Evolutionary conservation across 129 eudicot genomes (phyloP).

Genomic region (Apium graveolens): DNA sequence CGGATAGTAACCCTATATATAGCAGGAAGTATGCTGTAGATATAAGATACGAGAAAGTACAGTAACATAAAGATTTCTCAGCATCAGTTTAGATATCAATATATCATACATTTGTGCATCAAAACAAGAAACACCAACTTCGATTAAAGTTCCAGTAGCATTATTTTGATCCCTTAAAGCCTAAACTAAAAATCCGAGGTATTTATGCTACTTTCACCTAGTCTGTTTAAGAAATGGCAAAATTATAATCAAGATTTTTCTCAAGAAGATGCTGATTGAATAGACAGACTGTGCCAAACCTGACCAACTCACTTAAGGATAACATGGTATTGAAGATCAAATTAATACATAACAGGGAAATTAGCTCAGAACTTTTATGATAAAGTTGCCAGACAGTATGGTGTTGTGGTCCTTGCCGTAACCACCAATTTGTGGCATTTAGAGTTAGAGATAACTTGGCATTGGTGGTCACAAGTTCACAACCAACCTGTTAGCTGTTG

Average conservation of each 20-base stretch:
- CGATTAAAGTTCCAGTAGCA: neutral
- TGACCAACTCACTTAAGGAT: neutral
- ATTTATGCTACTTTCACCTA: neutral
- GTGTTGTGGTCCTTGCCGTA: neutral
- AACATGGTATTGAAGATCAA: neutral
- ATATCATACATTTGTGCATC: neutral
- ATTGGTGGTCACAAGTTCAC: neutral
- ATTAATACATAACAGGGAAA: neutral
- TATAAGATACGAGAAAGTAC: neutral
- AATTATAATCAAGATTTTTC: neutral
- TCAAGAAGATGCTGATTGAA: neutral
- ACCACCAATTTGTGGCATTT: neutral
- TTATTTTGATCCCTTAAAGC: neutral
- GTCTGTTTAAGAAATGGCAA: neutral
- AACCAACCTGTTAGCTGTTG: neutral
- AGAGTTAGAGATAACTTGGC: neutral
- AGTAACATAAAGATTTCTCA: neutral
- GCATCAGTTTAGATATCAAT: neutral
- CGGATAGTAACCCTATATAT: constrained; percentile 50
- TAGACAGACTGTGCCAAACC: neutral
- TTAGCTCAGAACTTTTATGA: neutral
- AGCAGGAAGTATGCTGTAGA: neutral
- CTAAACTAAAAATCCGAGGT: neutral
- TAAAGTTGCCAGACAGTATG: neutral
- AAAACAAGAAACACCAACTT: neutral